phyloP scores from a whole-genome alignment of 768 basidiomycete genomes.

The Tricholoma bakamatsutake region DNA sequence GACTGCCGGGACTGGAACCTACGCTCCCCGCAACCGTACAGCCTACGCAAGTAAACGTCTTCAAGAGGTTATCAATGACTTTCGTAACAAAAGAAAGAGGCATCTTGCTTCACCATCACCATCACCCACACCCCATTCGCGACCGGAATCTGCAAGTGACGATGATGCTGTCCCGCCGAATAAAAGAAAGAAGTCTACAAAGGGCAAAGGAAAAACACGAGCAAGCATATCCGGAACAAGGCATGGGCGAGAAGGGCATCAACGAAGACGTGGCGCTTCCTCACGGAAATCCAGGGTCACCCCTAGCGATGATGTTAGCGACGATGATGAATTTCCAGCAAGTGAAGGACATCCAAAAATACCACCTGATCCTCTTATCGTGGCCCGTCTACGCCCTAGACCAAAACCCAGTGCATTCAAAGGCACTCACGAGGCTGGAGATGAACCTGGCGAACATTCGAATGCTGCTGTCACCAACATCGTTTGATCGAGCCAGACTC shows the following conservation, averaged over 20 bases:
- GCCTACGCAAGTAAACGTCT: constrained; percentile 83
- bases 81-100: constrained; percentile 52
- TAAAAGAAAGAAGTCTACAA: constrained; percentile 22
- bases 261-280: not conserved
- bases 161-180: constrained; percentile 20
- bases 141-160: constrained; percentile 14
- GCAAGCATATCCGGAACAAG: constrained; percentile 4
- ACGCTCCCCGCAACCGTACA: constrained; percentile 74
- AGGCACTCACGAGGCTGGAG: not conserved
- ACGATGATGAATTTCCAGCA: constrained; percentile 1
- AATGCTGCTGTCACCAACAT: not conserved
- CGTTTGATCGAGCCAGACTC: not conserved
- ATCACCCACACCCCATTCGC: not conserved
- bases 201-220: constrained; percentile 11
- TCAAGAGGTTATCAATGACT: constrained; percentile 81
- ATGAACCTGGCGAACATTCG: not conserved
- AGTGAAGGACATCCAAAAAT: constrained; percentile 4
- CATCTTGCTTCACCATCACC: constrained; percentile 17
- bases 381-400: constrained; percentile 27
- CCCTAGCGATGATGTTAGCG: constrained; percentile 3
- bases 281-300: constrained; percentile 7
- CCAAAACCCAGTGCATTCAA: constrained; percentile 20
- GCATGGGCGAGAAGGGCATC: constrained; percentile 7
- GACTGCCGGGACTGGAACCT: constrained; percentile 57
- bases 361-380: constrained; percentile 14